A percentile compares a stretch with the other conserved stretches of the same genome.
These are phyloP conservation scores for Phytophthora hybrid DNA, from an alignment of 352 stramenopile species.

Conservation along the genomic window DNA sequence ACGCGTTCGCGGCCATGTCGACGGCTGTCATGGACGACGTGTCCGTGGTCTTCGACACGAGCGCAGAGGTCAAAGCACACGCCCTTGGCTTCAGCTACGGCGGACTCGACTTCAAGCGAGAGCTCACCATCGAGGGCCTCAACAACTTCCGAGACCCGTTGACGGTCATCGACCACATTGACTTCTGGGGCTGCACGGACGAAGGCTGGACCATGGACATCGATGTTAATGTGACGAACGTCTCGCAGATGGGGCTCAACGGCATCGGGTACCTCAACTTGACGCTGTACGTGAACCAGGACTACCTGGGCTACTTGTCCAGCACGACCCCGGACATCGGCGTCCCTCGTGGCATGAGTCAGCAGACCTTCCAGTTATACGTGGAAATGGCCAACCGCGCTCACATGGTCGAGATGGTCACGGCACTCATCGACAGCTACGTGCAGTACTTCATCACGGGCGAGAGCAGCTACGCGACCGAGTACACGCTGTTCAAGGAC, in stretches of 20 bases:
- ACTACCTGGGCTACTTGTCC: conserved; percentile 69
- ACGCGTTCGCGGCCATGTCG: conserved; percentile 58
- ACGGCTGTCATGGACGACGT: conserved; percentile 48
- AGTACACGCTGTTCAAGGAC: conserved; percentile 50
- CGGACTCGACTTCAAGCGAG: conserved; percentile 65
- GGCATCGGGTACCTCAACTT: conserved; percentile 74
- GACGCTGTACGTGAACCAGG: conserved; percentile 64
- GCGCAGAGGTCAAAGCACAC: conserved; percentile 53
- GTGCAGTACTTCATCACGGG: conserved; percentile 67
- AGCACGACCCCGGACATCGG: conserved; percentile 47
- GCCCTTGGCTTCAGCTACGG: conserved; percentile 61
- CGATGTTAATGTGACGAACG: conserved; percentile 67
- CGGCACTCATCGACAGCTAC: conserved; percentile 41
- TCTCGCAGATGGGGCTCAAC: conserved; percentile 60
- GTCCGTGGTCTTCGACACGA: conserved; percentile 52
- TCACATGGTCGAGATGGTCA: conserved; percentile 57
- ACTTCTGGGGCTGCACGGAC: conserved; percentile 52
- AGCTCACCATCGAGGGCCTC: conserved; percentile 56
- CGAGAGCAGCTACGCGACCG: conserved; percentile 49
- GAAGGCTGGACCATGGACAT: conserved; percentile 53
- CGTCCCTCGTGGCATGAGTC: conserved; percentile 52
- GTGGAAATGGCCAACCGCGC: conserved; percentile 31
- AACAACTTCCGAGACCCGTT: conserved; percentile 63
- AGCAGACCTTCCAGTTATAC: conserved; percentile 43
- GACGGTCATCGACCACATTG: conserved; percentile 66